phyloP scores from a whole-genome alignment of 129 eudicot species.

The Solidago caesia region DNA sequence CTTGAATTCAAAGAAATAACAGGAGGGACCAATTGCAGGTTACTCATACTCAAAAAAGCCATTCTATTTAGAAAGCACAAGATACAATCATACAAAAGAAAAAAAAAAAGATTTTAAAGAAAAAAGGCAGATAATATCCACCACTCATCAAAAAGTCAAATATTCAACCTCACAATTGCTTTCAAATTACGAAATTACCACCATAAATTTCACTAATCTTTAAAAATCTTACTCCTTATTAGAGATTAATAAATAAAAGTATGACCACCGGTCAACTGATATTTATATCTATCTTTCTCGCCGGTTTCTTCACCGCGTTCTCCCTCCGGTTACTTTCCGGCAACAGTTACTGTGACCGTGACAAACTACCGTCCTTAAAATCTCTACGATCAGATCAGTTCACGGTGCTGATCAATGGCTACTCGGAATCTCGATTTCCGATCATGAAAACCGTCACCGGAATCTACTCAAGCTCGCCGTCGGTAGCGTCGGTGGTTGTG shows the following conservation, averaged over 20 bases:
- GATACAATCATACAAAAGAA: slow-evolving; percentile 1
- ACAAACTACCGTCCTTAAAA: slow-evolving; percentile 33
- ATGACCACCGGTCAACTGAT: slow-evolving; percentile 19
- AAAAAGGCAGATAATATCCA: slow-evolving; percentile 19
- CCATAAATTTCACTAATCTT: slow-evolving; percentile 24
- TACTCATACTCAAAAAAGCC: slow-evolving; percentile 25
- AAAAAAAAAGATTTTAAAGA: slow-evolving; percentile 23
- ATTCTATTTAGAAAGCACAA: slow-evolving; percentile 9
- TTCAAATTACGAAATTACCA: slow-evolving; percentile 34
- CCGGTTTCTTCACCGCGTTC: slow-evolving; percentile 9
- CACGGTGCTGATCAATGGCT: slow-evolving; percentile 80
- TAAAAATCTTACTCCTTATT: slow-evolving; percentile 8
- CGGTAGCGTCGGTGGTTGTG: slow-evolving; percentile 50
- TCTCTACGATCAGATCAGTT: slow-evolving; percentile 68
- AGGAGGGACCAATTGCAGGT: slow-evolving; percentile 32
- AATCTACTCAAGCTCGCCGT: slow-evolving; percentile 53
- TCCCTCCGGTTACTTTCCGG: slow-evolving; percentile 30
- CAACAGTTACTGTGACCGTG: slow-evolving; percentile 36
- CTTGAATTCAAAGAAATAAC: not conserved
- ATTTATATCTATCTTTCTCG: slow-evolving; percentile 14
- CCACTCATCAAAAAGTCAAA: slow-evolving; percentile 22
- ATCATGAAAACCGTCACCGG: slow-evolving; percentile 57
- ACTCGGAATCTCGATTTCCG: slow-evolving; percentile 72
- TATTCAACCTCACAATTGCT: slow-evolving; percentile 22
- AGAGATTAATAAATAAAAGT: slow-evolving; percentile 12